Evolutionary conservation across 2,329 filamentous ascomycete species (phyloP), one percentile per base, ranked within the genome.

Genomic region (Pseudopyrenochaeta lycopersici): DNA sequence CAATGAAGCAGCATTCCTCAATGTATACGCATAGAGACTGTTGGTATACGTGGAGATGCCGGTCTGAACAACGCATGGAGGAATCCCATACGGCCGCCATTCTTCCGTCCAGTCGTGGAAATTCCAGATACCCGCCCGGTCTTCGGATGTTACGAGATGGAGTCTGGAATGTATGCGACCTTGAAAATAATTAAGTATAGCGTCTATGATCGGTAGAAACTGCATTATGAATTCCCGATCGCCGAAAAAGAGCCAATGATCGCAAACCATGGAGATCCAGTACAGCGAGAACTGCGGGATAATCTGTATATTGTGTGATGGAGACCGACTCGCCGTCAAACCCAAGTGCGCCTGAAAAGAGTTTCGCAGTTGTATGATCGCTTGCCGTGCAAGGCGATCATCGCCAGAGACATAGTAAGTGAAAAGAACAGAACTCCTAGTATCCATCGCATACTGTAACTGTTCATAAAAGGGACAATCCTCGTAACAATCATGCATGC

Each of bases 231-330:
- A 77, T 6, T 29, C 7, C 0, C 39, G 62, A 50, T 78, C 76
- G 3, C 71, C 73, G 46, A 77, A 78, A 53, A 67, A 72, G 6
- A 68, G 50, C 44, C 72, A 66, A 45, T 79, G 76, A 51, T 78
- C 77, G 33, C 62, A 67, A 0, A 78, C 61, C 49, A 69, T 67
- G 14, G 71, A 59, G 10, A 77, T 64, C 76, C 75, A 78, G 60
- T 70, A 77, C 0, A 78, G 67, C 1, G 75, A 71, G 49, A 78
- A 78, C 7, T 35, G 23, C n/a, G 52, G 27, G 15, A 55, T 55
- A 18, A 45, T 32, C n/a, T 55, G 52, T n/a, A n/a, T 23, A 7
- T 42, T 23, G 20, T 77, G 75, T 0, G 74, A 75, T 3, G 76
- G 76, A 33, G 72, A 69, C 2, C 76, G 73, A 11, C 70, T 75